phyloP scores from a whole-genome alignment of 371 early-diverging fungal species.

The Zopfochytrium polystomum region DNA sequence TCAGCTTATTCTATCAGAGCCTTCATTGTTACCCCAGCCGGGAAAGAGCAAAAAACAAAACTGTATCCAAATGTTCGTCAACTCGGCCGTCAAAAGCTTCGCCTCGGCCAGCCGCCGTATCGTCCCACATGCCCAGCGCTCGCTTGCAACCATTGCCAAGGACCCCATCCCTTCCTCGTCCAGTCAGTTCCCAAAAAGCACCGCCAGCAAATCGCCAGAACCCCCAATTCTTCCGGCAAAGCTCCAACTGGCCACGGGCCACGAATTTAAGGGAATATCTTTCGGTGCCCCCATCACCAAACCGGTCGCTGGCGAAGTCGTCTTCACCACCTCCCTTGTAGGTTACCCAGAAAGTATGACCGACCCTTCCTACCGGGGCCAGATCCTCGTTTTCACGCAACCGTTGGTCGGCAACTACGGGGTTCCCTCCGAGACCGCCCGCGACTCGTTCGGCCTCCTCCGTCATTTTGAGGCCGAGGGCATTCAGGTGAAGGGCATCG shows the following conservation, averaged over 20 bases:
- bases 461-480: conserved; percentile 81
- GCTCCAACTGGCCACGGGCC: conserved; percentile 39
- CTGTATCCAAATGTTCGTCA: not conserved
- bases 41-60: not conserved
- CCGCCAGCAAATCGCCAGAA: conserved; percentile 20
- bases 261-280: conserved; percentile 37
- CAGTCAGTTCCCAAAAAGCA: conserved; percentile 1
- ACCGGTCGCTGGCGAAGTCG: conserved; percentile 45
- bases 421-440: conserved; percentile 69
- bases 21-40: not conserved
- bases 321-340: conserved; percentile 87
- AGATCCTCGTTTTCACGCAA: conserved; percentile 79
- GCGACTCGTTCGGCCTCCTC: conserved; percentile 77
- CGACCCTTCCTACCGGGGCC: conserved; percentile 81
- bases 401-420: conserved; percentile 88
- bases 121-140: conserved; percentile 1
- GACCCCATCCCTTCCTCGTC: conserved; percentile 4
- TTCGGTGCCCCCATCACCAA: conserved; percentile 42
- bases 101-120: conserved; percentile 3
- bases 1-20: not conserved
- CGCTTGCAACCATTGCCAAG: not conserved
- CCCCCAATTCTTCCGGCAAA: conserved; percentile 39
- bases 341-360: conserved; percentile 90
- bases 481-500: conserved; percentile 74
- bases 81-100: conserved; percentile 5